Evolutionary conservation across 352 stramenopile species (phyloP).

Genomic region (Phytophthora rubi): DNA sequence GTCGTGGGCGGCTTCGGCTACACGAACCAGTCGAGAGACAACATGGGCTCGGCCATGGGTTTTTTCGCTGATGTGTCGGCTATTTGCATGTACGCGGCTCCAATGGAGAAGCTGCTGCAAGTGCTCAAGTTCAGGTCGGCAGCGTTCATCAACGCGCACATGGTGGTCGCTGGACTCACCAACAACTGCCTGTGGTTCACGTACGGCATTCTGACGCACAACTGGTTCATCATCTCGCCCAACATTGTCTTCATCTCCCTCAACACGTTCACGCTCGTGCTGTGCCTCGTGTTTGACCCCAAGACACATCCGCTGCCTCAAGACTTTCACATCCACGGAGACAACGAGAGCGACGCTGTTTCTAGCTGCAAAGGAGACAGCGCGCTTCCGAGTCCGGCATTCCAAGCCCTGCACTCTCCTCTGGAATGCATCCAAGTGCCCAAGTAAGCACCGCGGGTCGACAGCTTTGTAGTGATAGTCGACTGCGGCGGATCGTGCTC

Average conservation of each 20-base stretch:
- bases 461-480: not conserved
- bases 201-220: constrained; percentile 38
- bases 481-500: not conserved
- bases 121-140: constrained; percentile 35
- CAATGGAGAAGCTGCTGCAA: constrained; percentile 36
- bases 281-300: constrained; percentile 36
- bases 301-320: constrained; percentile 39
- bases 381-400: constrained; percentile 29
- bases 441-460: constrained; percentile 7
- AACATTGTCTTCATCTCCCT: constrained; percentile 43
- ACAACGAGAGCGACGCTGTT: constrained; percentile 9
- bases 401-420: constrained; percentile 36
- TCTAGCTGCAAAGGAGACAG: constrained; percentile 26
- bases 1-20: constrained; percentile 33
- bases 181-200: constrained; percentile 45
- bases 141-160: constrained; percentile 31
- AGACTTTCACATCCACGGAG: constrained; percentile 25
- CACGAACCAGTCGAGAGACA: constrained; percentile 31
- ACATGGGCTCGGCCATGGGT: constrained; percentile 30
- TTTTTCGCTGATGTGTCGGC: constrained; percentile 30
- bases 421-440: constrained; percentile 29
- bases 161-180: constrained; percentile 29
- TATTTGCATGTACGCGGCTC: constrained; percentile 33
- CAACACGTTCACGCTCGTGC: constrained; percentile 28
- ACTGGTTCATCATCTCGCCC: constrained; percentile 43